Evolutionary conservation across 768 basidiomycete species (phyloP).

Genomic region (Cyclocybe cylindracea): DNA sequence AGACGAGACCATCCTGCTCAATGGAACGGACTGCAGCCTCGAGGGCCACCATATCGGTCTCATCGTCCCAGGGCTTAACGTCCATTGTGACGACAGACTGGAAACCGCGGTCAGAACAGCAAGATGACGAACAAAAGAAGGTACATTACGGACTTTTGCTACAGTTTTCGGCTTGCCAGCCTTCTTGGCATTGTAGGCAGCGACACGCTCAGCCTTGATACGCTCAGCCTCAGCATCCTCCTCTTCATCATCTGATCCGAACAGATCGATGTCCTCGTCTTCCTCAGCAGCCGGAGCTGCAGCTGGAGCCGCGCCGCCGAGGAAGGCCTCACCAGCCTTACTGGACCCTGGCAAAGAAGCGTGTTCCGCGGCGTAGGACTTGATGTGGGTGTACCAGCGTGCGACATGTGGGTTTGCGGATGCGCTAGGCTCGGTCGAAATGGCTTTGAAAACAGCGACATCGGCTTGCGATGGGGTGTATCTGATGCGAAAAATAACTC

Average conservation of each 20-base stretch:
- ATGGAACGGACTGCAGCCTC: conserved; percentile 86
- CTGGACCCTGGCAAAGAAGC: conserved; percentile 82
- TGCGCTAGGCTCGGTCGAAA: conserved; percentile 67
- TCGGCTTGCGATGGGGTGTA: conserved; percentile 94
- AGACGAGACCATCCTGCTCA: conserved; percentile 87
- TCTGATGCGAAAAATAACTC: conserved; percentile 39
- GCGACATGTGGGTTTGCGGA: conserved; percentile 70
- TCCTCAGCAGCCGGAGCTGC: conserved; percentile 55
- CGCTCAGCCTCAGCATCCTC: conserved; percentile 85
- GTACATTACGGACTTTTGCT: conserved; percentile 67
- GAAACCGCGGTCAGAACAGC: conserved; percentile 8
- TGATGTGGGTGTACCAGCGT: conserved; percentile 95
- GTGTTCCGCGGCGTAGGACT: conserved; percentile 82
- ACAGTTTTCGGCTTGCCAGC: conserved; percentile 84
- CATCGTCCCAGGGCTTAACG: conserved; percentile 99
- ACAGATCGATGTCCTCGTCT: conserved; percentile 82
- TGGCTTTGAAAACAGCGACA: conserved; percentile 85
- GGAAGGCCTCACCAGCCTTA: conserved; percentile 73
- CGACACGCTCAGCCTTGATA: conserved; percentile 90
- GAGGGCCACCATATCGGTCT: conserved; percentile 92
- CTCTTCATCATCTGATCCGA: conserved; percentile 76
- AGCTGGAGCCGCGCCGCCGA: conserved; percentile 49
- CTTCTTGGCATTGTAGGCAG: conserved; percentile 92
- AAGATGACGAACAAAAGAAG: neutral
- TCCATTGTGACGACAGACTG: conserved; percentile 98